Evolutionary conservation across 108 stramenopile species (phyloP), one percentile per base, ranked within the genome.

Genomic region (Mediolabrus comicus): DNA sequence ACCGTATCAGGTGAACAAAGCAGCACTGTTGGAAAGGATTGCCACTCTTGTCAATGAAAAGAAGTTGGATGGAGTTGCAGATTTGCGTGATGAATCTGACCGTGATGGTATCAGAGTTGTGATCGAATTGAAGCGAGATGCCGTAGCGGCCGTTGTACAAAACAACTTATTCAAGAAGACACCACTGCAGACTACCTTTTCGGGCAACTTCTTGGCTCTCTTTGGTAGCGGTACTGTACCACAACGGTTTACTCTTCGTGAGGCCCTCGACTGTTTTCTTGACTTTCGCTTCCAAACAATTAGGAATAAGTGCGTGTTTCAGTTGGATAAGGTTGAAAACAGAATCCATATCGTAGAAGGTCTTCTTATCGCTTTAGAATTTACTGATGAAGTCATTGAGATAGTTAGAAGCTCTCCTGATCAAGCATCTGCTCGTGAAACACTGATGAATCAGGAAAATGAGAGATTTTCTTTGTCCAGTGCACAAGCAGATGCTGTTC

Each of bases 101-200:
- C 86, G 98, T 14, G 95, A 97, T 69, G 98, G 98, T 0, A 97
- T 97, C 34, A 89, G 98, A n/a, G 86, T 98, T 46, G 98, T 98
- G n/a, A 85, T 97, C 64, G 98, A 98, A 72, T 76, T 98, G 39
- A 98, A 98, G 77, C 83, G 95, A 13, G 98, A 97, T 84, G 98
- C 98, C 7, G 84, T 90, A 1, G 87, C 96, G 1, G 77, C 83
- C 10, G 85, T 94, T 4, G 92, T 97, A 0, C 75, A 87, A 59
- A 97, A 96, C 80, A 97, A 97, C 69, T 77, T 98, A 34, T 93
- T 92, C 87, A 93, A 97, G 69, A 97, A 96, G 80, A 97, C 98
- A 17, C 65, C 90, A 19, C 62, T 98, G 72, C 96, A 97, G 75
- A 89, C 90, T 19, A 84, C 92, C 0, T 98, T 98, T 75, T 87